These are phyloP conservation scores for Entelexis sorbosivorans DNA, from an alignment of 1,139 yeast species.

Conservation along the genomic window DNA sequence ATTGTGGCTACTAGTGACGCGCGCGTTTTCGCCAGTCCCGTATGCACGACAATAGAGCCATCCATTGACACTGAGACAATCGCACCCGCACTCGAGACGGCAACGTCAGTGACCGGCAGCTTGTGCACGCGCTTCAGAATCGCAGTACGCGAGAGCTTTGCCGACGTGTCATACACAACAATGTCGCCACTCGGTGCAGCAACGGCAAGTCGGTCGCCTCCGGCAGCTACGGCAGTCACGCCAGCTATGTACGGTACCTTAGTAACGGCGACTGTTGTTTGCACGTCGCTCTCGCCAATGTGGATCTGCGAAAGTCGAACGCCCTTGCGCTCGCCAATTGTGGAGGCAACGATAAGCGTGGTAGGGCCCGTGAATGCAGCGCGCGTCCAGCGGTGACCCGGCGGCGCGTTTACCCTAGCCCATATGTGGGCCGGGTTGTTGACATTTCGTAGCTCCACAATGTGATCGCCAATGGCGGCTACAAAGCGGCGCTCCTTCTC, in stretches of 20 bases:
- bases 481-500: slow-evolving; percentile 10
- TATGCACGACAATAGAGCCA: slow-evolving; percentile 50
- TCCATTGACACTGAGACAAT: slow-evolving; percentile 78
- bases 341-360: slow-evolving; percentile 8
- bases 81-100: slow-evolving; percentile 59
- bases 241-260: slow-evolving; percentile 35
- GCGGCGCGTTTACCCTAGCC: slow-evolving; percentile 7
- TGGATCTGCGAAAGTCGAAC: slow-evolving; percentile 6
- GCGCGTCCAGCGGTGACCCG: slow-evolving; percentile 12
- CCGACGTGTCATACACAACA: slow-evolving; percentile 36
- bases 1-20: slow-evolving; percentile 11
- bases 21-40: background rate
- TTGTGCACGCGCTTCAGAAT: slow-evolving; percentile 54
- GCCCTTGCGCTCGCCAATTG: slow-evolving; percentile 8
- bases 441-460: slow-evolving; percentile 8
- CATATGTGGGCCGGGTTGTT: background rate
- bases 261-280: background rate
- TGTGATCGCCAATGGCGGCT: slow-evolving; percentile 6
- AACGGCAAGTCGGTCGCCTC: slow-evolving; percentile 40
- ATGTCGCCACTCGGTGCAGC: slow-evolving; percentile 66
- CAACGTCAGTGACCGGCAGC: slow-evolving; percentile 68
- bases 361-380: slow-evolving; percentile 5
- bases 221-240: slow-evolving; percentile 32
- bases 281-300: background rate
- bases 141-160: slow-evolving; percentile 35